phyloP scores from a whole-genome alignment of 2,329 filamentous ascomycete species.

The Ophiostoma montium region DNA sequence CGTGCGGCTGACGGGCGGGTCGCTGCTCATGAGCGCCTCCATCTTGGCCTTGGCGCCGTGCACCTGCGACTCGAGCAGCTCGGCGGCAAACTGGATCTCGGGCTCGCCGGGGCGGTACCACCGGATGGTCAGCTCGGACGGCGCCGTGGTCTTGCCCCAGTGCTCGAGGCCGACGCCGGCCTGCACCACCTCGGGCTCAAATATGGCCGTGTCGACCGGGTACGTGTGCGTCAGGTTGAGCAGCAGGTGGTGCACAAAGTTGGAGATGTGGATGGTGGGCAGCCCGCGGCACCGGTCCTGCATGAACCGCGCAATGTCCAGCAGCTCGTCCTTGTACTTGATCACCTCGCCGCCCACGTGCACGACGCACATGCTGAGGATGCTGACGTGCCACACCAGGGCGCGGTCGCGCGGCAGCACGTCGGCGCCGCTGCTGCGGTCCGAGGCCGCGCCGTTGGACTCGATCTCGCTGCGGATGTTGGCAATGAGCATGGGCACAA shows the following conservation, averaged over 20 bases:
- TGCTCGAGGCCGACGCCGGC: conserved; percentile 61
- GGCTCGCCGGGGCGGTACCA: conserved; percentile 77
- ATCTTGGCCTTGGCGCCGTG: conserved; percentile 62
- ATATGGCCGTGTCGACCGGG: conserved; percentile 75
- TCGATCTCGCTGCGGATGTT: conserved; percentile 95
- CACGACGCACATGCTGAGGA: conserved; percentile 95
- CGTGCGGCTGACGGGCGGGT: conserved; percentile 71
- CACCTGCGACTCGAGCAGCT: conserved; percentile 76
- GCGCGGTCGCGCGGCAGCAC: conserved; percentile 85
- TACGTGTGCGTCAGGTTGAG: conserved; percentile 93
- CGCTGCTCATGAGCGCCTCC: conserved; percentile 63
- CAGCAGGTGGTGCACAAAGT: conserved; percentile 91
- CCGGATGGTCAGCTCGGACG: conserved; percentile 64
- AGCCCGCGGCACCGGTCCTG: conserved; percentile 89
- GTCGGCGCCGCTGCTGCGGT: conserved; percentile 83
- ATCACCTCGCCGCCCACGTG: conserved; percentile 86
- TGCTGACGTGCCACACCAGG: conserved; percentile 91
- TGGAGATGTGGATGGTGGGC: conserved; percentile 90
- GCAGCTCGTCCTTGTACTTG: conserved; percentile 75
- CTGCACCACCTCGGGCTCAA: conserved; percentile 61
- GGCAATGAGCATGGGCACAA: conserved; percentile 78
- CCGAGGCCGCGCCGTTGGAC: conserved; percentile 89
- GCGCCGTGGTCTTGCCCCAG: conserved; percentile 70
- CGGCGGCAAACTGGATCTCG: conserved; percentile 79
- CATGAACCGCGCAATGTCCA: conserved; percentile 90